Base-by-base conservation (phyloP, 2,329 filamentous ascomycete genomes). In the Epichloe elymi region DNA sequence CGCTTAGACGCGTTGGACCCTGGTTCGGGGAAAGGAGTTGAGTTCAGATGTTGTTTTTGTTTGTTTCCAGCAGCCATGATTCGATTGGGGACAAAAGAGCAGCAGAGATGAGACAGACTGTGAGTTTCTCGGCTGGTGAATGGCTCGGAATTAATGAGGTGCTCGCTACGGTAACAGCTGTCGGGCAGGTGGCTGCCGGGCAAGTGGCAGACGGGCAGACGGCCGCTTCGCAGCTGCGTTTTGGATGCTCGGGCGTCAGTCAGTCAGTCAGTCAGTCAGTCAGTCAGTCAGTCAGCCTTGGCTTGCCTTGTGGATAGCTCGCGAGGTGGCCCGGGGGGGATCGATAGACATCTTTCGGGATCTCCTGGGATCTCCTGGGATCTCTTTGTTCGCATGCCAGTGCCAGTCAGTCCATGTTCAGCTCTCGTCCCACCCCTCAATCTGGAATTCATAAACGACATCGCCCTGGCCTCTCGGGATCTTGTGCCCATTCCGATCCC, bases 391-490 rank as follows among this genome's bases (percentile, higher is more conserved):
- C 23, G 23, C 23, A 26, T 26, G 23, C 23, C 23, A 8, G 23
- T 26, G 23, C 23, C 7, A 26, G 7, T 26, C 23, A 26, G 23
- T 26, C 26, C 39, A 23, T 14, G 17, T 7, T 42, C 42, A 52
- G 3, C 63, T 63, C 1, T 74, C 46, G 14, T 48, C 67, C 74
- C 74, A 78, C 0, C 71, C 76, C 7, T 80, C 72, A 54, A 84
- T 75, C 52, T 69, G 66, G 58, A 82, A 84, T 42, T 67, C 69
- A 57, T 80, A 75, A 26, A 70, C 71, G 54, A 76, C 63, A 53
- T 84, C 80, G 2, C 75, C 79, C 51, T 75, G 60, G 0, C 78
- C 79, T 20, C 72, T 70, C 20, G 71, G 66, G 42, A 83, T 69
- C 2, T 68, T 61, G 48, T 79, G 75, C 8, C 80, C 80, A 46